Percentiles rank a stretch among this genome's conserved stretches.
These are phyloP conservation scores for Colletotrichum chrysophilum DNA, from an alignment of 2,329 filamentous ascomycete species.

Conservation along the genomic window DNA sequence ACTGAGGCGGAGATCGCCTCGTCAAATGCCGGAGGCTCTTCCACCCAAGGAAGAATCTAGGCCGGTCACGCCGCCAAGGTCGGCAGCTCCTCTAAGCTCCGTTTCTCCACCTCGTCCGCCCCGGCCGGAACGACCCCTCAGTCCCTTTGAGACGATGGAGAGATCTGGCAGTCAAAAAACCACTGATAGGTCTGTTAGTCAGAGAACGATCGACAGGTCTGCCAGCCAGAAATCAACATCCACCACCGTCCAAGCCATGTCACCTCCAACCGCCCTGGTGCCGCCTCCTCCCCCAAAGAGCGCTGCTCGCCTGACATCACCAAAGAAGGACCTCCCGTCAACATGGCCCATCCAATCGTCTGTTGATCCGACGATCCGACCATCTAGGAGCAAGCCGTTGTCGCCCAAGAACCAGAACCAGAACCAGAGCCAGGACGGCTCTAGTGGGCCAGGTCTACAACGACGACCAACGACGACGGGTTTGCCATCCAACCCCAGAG, in stretches of 20 bases:
- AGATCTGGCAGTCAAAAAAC: background rate
- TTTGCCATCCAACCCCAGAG: constrained; percentile 53
- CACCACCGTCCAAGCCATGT: background rate
- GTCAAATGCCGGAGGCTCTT: constrained; percentile 33
- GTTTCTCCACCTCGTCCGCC: background rate
- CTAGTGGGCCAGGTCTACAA: constrained; percentile 33
- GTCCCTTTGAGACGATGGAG: background rate
- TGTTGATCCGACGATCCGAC: constrained; percentile 33
- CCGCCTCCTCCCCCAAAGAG: constrained; percentile 12
- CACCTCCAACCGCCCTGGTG: background rate
- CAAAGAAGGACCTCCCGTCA: constrained; percentile 5
- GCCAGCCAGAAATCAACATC: constrained; percentile 1
- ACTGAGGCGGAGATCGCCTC: constrained; percentile 57
- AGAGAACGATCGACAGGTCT: background rate
- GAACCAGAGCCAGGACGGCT: constrained; percentile 26
- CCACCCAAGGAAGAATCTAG: background rate
- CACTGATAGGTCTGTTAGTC: background rate
- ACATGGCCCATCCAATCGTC: constrained; percentile 34
- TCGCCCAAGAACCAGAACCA: constrained; percentile 27
- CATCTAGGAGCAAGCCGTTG: constrained; percentile 32
- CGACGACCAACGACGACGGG: constrained; percentile 47
- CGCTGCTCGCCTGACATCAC: background rate
- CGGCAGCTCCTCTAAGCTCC: background rate
- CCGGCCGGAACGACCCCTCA: constrained; percentile 1
- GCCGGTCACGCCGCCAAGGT: background rate